A percentile compares a stretch with the other conserved stretches of the same genome.
Conservation (phyloP, 2,329 filamentous ascomycete species). For the Lasiodiplodia gonubiensis region DNA sequence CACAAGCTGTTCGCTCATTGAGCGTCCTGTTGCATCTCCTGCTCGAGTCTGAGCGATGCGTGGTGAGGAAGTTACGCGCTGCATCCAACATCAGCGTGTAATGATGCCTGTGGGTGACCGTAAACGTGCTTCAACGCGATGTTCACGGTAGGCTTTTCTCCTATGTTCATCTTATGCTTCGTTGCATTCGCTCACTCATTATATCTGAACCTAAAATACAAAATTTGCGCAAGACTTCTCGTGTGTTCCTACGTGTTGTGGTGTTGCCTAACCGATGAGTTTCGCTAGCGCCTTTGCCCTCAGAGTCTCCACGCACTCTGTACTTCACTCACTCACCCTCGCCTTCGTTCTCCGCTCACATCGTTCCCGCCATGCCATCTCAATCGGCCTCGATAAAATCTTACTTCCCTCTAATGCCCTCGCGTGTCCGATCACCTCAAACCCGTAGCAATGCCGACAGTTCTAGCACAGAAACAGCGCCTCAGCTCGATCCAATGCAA, state of each 20-base stretch:
- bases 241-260: not conserved
- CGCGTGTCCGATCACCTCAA: not conserved
- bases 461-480: conserved; percentile 13
- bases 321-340: not conserved
- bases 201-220: not conserved
- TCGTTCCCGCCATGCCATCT: conserved; percentile 40
- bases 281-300: not conserved
- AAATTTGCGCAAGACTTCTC: not conserved
- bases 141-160: not conserved
- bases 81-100: conserved; percentile 24
- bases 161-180: conserved; percentile 9
- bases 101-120: not conserved
- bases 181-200: not conserved
- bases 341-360: not conserved
- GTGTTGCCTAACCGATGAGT: not conserved
- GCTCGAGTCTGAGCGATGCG: not conserved
- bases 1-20: conserved; percentile 79
- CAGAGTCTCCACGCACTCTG: not conserved
- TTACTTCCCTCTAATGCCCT: conserved; percentile 43
- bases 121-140: conserved; percentile 24
- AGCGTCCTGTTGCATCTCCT: not conserved
- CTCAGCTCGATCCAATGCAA: too few relatives aligned
- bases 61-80: conserved; percentile 12
- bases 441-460: not conserved
- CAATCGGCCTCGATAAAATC: conserved; percentile 51